Evolutionary conservation across 805 yeast genomes (phyloP).

Genomic region (Yamadazyma kitorensis): DNA sequence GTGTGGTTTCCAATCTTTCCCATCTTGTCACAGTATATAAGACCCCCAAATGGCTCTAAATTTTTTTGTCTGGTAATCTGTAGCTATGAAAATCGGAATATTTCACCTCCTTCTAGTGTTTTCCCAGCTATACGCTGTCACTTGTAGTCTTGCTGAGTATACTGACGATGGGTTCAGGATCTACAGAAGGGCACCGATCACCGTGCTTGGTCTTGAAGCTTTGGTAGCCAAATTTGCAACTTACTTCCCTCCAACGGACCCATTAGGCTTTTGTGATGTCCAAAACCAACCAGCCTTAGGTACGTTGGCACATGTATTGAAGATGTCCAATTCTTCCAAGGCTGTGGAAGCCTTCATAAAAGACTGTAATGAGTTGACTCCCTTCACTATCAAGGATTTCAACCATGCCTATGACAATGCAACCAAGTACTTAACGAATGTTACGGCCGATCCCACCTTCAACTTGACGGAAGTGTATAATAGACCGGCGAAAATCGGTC

Average conservation of each 20-base stretch:
- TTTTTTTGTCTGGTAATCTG: no score
- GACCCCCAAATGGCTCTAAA: no score
- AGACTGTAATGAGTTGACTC: constrained; percentile 20
- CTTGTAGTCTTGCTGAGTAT: constrained; percentile 4
- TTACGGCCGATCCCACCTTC: constrained; percentile 24
- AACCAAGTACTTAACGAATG: constrained; percentile 33
- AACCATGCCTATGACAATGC: constrained; percentile 41
- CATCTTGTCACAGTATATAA: no score
- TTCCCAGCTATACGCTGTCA: no score
- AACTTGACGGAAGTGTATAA: constrained; percentile 25
- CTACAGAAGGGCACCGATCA: constrained; percentile 22
- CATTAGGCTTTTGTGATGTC: constrained; percentile 29
- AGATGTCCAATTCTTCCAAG: constrained; percentile 10
- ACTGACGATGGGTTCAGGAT: constrained; percentile 10
- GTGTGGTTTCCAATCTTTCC: no score
- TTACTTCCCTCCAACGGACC: constrained; percentile 23
- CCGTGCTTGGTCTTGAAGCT: constrained; percentile 24
- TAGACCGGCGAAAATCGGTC: constrained; percentile 34
- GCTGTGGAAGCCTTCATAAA: constrained; percentile 24
- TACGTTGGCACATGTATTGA: constrained; percentile 34
- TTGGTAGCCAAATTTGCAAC: constrained; percentile 23
- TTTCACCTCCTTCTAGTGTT: no score
- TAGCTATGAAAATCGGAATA: no score
- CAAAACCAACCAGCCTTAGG: constrained; percentile 39
- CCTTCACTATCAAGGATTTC: constrained; percentile 29